Base-by-base conservation (phyloP, 176 grass and related monocot species). In the Poa annua region DNA sequence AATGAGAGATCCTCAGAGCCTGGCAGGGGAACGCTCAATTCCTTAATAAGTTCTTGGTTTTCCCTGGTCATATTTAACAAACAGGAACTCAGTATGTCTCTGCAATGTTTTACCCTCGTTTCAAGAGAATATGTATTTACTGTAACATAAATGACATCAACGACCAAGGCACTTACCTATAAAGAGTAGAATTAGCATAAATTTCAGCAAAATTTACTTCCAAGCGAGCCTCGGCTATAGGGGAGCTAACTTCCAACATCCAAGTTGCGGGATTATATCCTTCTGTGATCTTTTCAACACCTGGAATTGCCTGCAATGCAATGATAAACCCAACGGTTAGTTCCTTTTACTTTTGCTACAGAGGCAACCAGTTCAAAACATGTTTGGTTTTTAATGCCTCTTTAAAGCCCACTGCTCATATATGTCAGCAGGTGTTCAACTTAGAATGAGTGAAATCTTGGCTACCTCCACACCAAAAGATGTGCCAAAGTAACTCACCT, bases 231-330 rank as follows among this genome's bases (percentile, higher is more conserved):
- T 94, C 92, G 35, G 85, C 76, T 67, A 82, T 22, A 54, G 89
- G 51, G 11, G 90, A 76, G 59, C 80, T 97, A 69, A 97, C 80
- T 82, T 97, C 95, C 44, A 97, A 65, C 81, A 92, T 87, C 95
- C 95, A 97, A 44, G 95, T 97, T 17, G 94, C 92, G 51, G 94
- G 95, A 64, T 97, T 97, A 66, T 92, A 88, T 29, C 90, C 92
- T 73, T 90, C 85, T 80, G 84, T 74, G 72, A 94, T 94, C 72
- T 89, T 94, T 25, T 90, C 60, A 76, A 94, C 76, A 63, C 92
- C 88, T 74, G 94, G 83, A 82, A 97, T 75, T 81, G 85, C 88
- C 94, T 97, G 81, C 75, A 96, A 42, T 64, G 48, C 12, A 70
- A 62, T 71, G n/a, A 56, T 10, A 80, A 32, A 11, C 11, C 15